phyloP scores from a whole-genome alignment of 805 yeast genomes.

The Metschnikowia gelsemii region DNA sequence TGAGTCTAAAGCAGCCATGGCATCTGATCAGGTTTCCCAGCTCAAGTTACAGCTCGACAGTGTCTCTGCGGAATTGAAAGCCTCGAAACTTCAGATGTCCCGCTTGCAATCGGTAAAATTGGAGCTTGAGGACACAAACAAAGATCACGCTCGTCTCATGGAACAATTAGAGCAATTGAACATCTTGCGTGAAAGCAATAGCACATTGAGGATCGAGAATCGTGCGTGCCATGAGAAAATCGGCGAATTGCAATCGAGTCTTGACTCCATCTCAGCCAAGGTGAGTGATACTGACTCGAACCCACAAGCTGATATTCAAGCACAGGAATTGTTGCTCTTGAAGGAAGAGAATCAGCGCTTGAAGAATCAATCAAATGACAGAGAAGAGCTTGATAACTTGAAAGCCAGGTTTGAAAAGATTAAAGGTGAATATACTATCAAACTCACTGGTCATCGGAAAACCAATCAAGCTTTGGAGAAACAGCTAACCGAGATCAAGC shows the following conservation, averaged over 20 bases:
- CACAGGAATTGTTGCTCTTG: slow-evolving; percentile 46
- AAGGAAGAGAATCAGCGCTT: slow-evolving; percentile 59
- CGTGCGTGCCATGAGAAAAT: slow-evolving; percentile 23
- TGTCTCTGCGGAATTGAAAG: slow-evolving; percentile 50
- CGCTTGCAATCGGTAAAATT: slow-evolving; percentile 23
- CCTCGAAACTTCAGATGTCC: slow-evolving; percentile 48
- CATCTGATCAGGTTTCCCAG: slow-evolving; percentile 52
- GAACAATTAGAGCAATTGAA: slow-evolving; percentile 61
- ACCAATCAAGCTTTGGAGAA: slow-evolving; percentile 29
- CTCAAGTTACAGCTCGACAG: slow-evolving; percentile 51
- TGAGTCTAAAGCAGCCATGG: slow-evolving; percentile 46
- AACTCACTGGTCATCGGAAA: slow-evolving; percentile 27
- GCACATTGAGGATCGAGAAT: slow-evolving; percentile 57
- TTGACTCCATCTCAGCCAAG: slow-evolving; percentile 48
- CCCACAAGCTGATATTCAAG: slow-evolving; percentile 43
- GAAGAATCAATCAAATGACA: slow-evolving; percentile 36
- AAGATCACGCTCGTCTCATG: slow-evolving; percentile 47
- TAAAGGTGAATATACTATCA: slow-evolving; percentile 28
- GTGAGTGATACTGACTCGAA: slow-evolving; percentile 26
- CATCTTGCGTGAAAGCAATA: slow-evolving; percentile 65
- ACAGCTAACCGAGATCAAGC: slow-evolving; percentile 14
- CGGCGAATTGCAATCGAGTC: slow-evolving; percentile 39
- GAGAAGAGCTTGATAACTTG: slow-evolving; percentile 29
- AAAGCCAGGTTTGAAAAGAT: slow-evolving; percentile 32
- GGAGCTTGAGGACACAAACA: slow-evolving; percentile 30